These are phyloP conservation scores for Polytrichum commune DNA, from an alignment of 225 moss, liverwort and hornwort genomes.

Conservation along the genomic window DNA sequence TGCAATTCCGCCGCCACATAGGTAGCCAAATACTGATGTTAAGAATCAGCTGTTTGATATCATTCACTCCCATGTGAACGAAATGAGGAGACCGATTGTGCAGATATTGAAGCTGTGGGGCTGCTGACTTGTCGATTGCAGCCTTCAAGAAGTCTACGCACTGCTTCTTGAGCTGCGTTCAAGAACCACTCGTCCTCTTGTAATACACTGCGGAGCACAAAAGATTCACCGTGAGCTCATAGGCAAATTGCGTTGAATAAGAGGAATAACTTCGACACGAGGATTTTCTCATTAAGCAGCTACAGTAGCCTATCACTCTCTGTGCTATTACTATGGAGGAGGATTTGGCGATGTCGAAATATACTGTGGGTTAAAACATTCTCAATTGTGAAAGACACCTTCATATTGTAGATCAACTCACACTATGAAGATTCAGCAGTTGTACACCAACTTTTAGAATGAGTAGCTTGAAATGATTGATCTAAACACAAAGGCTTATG, in stretches of 20 bases:
- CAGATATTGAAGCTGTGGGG: slow-evolving; percentile 89
- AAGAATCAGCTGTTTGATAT: too few species aligned
- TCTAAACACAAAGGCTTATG: too few species aligned
- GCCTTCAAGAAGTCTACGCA: slow-evolving; percentile 58
- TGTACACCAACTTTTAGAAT: too few species aligned
- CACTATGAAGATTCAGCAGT: too few species aligned
- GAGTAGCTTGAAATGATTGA: too few species aligned
- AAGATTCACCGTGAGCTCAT: neutral
- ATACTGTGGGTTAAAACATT: too few species aligned
- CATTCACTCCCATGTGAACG: slow-evolving; percentile 75
- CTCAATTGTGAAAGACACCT: too few species aligned
- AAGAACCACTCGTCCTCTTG: slow-evolving; percentile 90
- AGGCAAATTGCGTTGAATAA: neutral
- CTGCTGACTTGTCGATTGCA: slow-evolving; percentile 77
- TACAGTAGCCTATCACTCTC: too few species aligned
- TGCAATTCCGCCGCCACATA: slow-evolving; percentile 13
- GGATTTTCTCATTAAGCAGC: too few species aligned
- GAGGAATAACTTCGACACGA: neutral
- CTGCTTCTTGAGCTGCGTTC: slow-evolving; percentile 67
- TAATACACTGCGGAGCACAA: slow-evolving; percentile 43
- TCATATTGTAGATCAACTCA: too few species aligned
- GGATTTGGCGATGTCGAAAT: too few species aligned
- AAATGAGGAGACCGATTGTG: slow-evolving; percentile 82
- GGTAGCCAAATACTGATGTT: slow-evolving; percentile 11
- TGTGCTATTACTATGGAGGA: too few species aligned